Base-by-base conservation (phyloP, 2,329 filamentous ascomycete genomes). In the Metarhizium guizhouense region DNA sequence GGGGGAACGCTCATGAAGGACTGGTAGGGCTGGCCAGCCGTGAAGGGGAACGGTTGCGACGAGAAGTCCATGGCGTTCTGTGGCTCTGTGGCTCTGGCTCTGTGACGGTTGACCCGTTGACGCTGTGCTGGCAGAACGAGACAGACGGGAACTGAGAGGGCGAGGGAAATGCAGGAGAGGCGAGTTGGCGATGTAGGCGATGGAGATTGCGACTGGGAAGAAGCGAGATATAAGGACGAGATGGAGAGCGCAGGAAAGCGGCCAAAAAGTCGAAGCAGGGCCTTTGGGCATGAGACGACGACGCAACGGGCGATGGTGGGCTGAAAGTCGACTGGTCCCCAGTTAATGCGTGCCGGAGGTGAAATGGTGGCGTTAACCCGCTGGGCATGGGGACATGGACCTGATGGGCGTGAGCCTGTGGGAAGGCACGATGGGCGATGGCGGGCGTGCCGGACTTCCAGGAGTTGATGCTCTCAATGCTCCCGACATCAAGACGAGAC, bases 1-100 rank as follows among this genome's bases (percentile, higher is more conserved):
- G 78, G 78, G 56, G 76, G 71, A 54, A 82, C 75, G 60, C 74
- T 72, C 65, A 82, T 74, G 65, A 81, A 82, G 63, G 75, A 74
- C 62, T 76, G 77, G 69, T 79, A 81, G 52, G 76, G 71, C 70
- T 79, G 76, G 57, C 72, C 65, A 64, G 72, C 72, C 52, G 73
- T 61, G 67, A 79, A 82, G 49, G 74, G 67, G 59, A 78, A 79
- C 10, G 32, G 32, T 59, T 72, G 71, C 52, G 62, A 59, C 50
- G 76, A 72, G 68, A 77, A 83, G 65, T 82, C 78, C 80, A 83
- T 82, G 61, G 58, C 60, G 59, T 4, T 30, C 20, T 6, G 25
- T 2, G 25, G 25, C n/a, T 43, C 38, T 40, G 38, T 16, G 54
- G n/a, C 18, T 34, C 32, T 34, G 32, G 18, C 18, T 34, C 32